These are phyloP conservation scores for Backusella tuberculispora DNA, from an alignment of 192 early-diverging fungal genomes.

Conservation along the genomic window DNA sequence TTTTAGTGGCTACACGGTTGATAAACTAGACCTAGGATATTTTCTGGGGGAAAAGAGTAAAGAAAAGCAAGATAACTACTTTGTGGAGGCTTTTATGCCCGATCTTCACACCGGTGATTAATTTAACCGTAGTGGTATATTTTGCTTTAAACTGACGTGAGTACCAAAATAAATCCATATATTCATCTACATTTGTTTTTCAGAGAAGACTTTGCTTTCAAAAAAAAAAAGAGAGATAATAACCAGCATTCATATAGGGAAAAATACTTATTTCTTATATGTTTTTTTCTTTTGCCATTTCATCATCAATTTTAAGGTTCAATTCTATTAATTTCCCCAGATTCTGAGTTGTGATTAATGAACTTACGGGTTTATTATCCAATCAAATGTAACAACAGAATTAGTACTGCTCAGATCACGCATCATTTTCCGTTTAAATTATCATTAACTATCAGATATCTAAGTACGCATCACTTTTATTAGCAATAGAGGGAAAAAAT, in stretches of 20 bases:
- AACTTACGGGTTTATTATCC: neutral
- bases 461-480: neutral
- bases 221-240: no score
- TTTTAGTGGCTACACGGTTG: neutral
- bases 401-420: neutral
- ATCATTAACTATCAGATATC: neutral
- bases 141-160: neutral
- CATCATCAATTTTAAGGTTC: neutral
- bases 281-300: neutral
- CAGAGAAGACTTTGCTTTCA: no score
- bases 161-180: neutral
- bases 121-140: neutral
- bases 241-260: no score
- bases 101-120: constrained; percentile 11
- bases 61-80: neutral
- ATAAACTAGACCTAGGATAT: neutral
- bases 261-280: no score
- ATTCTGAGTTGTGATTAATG: neutral
- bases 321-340: neutral
- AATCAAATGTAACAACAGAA: neutral
- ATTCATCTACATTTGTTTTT: neutral
- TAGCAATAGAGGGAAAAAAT: no score
- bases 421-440: neutral
- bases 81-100: neutral
- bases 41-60: neutral